Conservation (phyloP, 2,329 filamentous ascomycete genomes). For the Phyllosticta citrichinensis region DNA sequence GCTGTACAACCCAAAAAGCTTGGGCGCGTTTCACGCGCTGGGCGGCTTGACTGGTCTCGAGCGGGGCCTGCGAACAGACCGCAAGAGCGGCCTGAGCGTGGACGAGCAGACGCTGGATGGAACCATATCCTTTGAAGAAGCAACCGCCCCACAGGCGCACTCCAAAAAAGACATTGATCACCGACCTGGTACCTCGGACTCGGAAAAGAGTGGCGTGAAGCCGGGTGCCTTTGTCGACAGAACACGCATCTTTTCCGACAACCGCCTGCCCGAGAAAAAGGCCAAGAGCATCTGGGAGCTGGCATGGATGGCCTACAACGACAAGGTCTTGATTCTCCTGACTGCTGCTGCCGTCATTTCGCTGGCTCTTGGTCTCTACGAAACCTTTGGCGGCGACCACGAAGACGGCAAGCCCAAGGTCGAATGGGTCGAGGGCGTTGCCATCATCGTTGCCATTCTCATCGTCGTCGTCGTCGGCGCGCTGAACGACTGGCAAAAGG, state of each 20-base stretch:
- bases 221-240: conserved; percentile 41
- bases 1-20: conserved; percentile 41
- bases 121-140: conserved; percentile 40
- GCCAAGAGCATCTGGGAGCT: conserved; percentile 49
- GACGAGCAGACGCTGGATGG: conserved; percentile 42
- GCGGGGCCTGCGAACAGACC: conserved; percentile 41
- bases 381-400: conserved; percentile 45
- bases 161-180: conserved; percentile 6
- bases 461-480: conserved; percentile 69
- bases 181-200: conserved; percentile 11
- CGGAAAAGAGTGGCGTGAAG: conserved; percentile 12
- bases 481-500: conserved; percentile 75
- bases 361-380: conserved; percentile 59
- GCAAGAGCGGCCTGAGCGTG: conserved; percentile 38
- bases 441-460: conserved; percentile 65
- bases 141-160: conserved; percentile 26
- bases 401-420: conserved; percentile 41
- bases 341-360: conserved; percentile 60
- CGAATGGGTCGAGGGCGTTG: conserved; percentile 75
- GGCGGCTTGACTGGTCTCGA: conserved; percentile 46
- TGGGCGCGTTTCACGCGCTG: conserved; percentile 40
- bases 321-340: conserved; percentile 62
- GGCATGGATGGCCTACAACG: conserved; percentile 62
- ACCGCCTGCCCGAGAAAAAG: conserved; percentile 54
- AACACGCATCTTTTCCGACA: conserved; percentile 50